These are phyloP conservation scores for Cyberlindnera mrakii DNA, from an alignment of 805 yeast species.

Conservation along the genomic window DNA sequence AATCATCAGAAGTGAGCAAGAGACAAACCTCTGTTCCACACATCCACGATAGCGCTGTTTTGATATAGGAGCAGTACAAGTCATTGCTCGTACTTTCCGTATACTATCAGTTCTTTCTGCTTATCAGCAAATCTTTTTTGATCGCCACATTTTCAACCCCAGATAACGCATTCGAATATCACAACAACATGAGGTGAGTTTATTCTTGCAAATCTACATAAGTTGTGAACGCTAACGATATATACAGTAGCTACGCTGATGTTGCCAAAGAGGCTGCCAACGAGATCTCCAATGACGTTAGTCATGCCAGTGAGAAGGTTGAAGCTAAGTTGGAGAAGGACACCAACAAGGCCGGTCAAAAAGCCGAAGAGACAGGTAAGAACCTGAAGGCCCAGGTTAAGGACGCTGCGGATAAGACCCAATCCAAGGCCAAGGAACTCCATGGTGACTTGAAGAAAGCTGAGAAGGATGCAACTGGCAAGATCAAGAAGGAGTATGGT, in stretches of 20 bases:
- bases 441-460: constrained; percentile 24
- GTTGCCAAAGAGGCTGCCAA: constrained; percentile 16
- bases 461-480: constrained; percentile 29
- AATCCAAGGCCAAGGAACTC: constrained; percentile 21
- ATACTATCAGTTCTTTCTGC: no score
- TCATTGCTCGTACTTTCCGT: no score
- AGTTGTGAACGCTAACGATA: no score
- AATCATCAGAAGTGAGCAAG: neutral
- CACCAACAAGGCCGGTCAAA: constrained; percentile 5
- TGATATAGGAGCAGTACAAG: no score
- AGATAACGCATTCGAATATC: neutral
- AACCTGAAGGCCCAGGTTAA: constrained; percentile 15
- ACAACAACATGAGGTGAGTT: constrained; percentile 6
- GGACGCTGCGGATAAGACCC: constrained; percentile 15
- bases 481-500: constrained; percentile 27
- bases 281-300: constrained; percentile 13
- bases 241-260: constrained; percentile 12
- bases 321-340: constrained; percentile 4
- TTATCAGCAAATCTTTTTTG: no score
- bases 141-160: constrained; percentile 1
- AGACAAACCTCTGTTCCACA: no score
- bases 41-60: no score
- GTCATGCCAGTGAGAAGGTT: constrained; percentile 8
- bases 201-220: no score
- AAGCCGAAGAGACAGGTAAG: constrained; percentile 18